A percentile compares a stretch with the other conserved stretches of the same genome.
phyloP scores from a whole-genome alignment of 345 rosid genomes.

The Schrenkiella parvula region DNA sequence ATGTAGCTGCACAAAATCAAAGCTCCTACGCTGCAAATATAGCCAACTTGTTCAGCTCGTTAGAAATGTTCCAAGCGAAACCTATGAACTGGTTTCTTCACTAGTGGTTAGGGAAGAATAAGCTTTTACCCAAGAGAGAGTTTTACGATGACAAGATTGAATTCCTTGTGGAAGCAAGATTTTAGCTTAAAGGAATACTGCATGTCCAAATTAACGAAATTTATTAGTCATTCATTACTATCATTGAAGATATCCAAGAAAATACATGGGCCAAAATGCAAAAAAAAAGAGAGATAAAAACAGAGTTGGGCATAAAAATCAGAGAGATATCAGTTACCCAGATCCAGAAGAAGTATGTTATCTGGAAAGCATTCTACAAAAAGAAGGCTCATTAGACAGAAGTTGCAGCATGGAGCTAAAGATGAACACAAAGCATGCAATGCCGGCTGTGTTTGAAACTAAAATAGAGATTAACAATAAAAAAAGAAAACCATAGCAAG shows the following conservation, averaged over 20 bases:
- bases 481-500: neutral
- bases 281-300: too few species aligned
- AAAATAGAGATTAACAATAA: neutral
- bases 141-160: conserved; percentile 46
- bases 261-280: neutral
- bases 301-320: neutral
- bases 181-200: conserved; percentile 64
- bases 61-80: neutral
- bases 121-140: conserved; percentile 52
- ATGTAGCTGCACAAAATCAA: conserved; percentile 73
- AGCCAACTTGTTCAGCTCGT: neutral
- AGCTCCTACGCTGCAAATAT: conserved; percentile 52
- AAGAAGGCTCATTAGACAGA: neutral
- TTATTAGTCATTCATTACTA: neutral
- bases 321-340: conserved; percentile 45
- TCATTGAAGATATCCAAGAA: neutral
- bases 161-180: conserved; percentile 65
- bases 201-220: conserved; percentile 15
- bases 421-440: neutral
- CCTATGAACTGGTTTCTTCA: neutral
- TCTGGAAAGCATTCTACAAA: conserved; percentile 87
- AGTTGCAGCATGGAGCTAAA: neutral
- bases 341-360: conserved; percentile 88
- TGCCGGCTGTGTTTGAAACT: neutral
- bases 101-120: neutral